Evolutionary conservation across 1,284 basidiomycete species (phyloP).

Genomic region (Rugosomyces carneus): DNA sequence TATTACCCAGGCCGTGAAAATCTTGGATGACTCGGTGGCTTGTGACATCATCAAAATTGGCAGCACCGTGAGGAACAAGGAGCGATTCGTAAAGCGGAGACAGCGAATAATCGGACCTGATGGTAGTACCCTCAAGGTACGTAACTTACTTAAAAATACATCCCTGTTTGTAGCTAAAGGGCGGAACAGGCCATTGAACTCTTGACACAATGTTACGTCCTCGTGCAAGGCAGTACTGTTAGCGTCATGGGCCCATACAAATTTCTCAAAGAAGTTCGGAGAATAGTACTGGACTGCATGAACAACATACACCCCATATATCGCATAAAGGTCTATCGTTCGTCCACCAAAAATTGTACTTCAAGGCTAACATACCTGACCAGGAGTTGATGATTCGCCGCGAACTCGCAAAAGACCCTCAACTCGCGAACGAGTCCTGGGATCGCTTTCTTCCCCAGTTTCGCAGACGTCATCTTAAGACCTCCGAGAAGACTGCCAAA

Average conservation of each 20-base stretch:
- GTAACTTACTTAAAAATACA: constrained; percentile 4
- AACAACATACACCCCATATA: constrained; percentile 99
- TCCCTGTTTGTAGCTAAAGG: constrained; percentile 2
- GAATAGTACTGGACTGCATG: constrained; percentile 98
- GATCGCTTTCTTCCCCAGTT: constrained; percentile 97
- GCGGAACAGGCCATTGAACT: constrained; percentile 85
- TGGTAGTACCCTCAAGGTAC: constrained; percentile 92
- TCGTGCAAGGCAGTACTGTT: constrained; percentile 98
- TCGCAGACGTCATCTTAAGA: constrained; percentile 87
- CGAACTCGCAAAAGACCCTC: constrained; percentile 97
- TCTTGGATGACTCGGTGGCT: constrained; percentile 85
- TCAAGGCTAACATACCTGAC: constrained; percentile 1
- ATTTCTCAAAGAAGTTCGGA: constrained; percentile 90
- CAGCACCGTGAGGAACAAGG: constrained; percentile 91
- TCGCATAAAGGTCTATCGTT: constrained; percentile 81
- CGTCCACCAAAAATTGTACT: constrained; percentile 3
- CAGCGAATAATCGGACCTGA: constrained; percentile 97
- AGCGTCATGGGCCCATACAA: constrained; percentile 97
- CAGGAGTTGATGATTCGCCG: constrained; percentile 98
- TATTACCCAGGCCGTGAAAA: constrained; percentile 79
- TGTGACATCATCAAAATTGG: constrained; percentile 99
- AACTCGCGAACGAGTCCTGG: constrained; percentile 94
- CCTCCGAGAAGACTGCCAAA: constrained; percentile 85
- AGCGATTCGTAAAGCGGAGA: constrained; percentile 92
- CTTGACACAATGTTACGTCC: constrained; percentile 93